Evolutionary conservation across 345 rosid species (phyloP).

Genomic region (Anastatica hierochuntica): DNA sequence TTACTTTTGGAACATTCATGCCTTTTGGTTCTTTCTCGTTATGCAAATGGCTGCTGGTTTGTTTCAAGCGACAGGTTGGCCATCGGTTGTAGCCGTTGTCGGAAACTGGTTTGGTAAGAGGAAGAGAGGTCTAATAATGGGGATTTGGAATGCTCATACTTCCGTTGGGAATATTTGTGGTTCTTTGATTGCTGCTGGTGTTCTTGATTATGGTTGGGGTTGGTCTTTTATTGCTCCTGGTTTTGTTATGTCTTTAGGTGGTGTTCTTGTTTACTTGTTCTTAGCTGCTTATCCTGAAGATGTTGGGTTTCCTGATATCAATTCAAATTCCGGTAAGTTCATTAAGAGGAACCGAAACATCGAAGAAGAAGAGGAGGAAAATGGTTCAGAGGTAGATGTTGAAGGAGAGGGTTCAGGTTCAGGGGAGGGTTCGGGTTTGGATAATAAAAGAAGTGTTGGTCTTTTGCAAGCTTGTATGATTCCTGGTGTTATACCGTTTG

Average conservation of each 20-base stretch:
- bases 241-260: constrained; percentile 52
- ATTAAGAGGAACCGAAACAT: constrained; percentile 26
- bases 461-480: constrained; percentile 76
- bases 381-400: constrained; percentile 3
- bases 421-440: constrained; percentile 29
- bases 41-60: constrained; percentile 90
- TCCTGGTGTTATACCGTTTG: constrained; percentile 89
- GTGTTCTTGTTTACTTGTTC: constrained; percentile 65
- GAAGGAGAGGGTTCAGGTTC: too few relatives aligned
- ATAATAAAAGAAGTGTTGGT: constrained; percentile 57
- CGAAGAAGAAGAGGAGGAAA: constrained; percentile 17
- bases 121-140: constrained; percentile 95
- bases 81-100: constrained; percentile 92
- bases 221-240: constrained; percentile 90
- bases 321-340: constrained; percentile 30
- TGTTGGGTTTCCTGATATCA: constrained; percentile 51
- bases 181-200: constrained; percentile 84
- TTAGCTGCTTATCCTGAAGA: constrained; percentile 92
- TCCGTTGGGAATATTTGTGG: constrained; percentile 86
- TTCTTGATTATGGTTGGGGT: constrained; percentile 89
- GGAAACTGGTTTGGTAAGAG: constrained; percentile 92
- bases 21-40: constrained; percentile 49
- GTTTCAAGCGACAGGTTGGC: constrained; percentile 96
- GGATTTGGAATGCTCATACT: constrained; percentile 96
- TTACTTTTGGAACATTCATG: constrained; percentile 67